Percentiles rank a stretch among this genome's conserved stretches.
Evolutionary conservation across 2,329 filamentous ascomycete species (phyloP).

Genomic region (Xylaria sp.): DNA sequence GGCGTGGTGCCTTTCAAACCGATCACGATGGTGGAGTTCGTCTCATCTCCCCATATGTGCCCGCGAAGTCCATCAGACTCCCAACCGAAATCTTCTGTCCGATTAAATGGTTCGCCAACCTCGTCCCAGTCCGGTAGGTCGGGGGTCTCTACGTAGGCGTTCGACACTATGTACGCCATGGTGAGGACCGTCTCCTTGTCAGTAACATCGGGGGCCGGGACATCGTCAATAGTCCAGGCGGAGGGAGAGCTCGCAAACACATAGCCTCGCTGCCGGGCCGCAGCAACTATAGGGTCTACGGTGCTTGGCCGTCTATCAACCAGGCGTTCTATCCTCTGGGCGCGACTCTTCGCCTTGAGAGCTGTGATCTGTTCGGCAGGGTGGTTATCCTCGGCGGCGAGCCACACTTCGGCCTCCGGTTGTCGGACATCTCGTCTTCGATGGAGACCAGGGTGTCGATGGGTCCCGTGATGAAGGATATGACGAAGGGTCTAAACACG

Average conservation of each 20-base stretch:
- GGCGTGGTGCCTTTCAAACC: constrained; percentile 91
- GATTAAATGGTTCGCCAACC: constrained; percentile 82
- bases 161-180: constrained; percentile 86
- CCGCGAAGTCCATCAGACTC: constrained; percentile 87
- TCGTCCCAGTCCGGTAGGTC: constrained; percentile 84
- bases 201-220: constrained; percentile 82
- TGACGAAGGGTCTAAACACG: constrained; percentile 74
- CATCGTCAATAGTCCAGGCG: constrained; percentile 84
- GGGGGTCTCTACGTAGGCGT: constrained; percentile 85
- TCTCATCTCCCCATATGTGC: constrained; percentile 89
- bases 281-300: constrained; percentile 81
- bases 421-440: constrained; percentile 76
- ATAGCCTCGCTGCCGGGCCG: constrained; percentile 75
- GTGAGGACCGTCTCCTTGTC: constrained; percentile 86
- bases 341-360: constrained; percentile 71
- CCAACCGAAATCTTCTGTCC: constrained; percentile 93
- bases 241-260: constrained; percentile 75
- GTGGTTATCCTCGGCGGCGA: constrained; percentile 69
- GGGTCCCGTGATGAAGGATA: constrained; percentile 90
- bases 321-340: constrained; percentile 80
- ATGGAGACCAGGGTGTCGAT: constrained; percentile 81
- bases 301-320: constrained; percentile 79
- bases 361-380: constrained; percentile 61
- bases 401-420: constrained; percentile 69
- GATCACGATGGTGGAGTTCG: constrained; percentile 88